Conservation (phyloP, 2,329 filamentous ascomycete genomes). For the Tolypocladium guangdongense region DNA sequence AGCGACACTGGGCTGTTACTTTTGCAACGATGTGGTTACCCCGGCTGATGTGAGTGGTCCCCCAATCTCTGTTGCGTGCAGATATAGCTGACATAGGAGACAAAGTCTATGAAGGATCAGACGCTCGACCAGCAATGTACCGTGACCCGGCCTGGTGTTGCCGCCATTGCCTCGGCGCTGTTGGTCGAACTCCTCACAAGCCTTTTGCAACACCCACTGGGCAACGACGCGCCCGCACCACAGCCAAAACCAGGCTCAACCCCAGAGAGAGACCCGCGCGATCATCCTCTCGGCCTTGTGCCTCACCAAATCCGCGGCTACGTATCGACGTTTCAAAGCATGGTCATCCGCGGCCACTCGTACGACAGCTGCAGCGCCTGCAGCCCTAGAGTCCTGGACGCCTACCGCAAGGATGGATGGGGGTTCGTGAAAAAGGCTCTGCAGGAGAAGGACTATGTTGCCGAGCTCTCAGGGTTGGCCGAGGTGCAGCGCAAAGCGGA, state of each 20-base stretch:
- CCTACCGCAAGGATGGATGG: constrained; percentile 61
- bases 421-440: constrained; percentile 65
- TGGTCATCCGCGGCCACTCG: constrained; percentile 60
- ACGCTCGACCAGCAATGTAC: constrained; percentile 98
- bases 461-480: constrained; percentile 62
- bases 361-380: constrained; percentile 79
- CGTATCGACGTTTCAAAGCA: constrained; percentile 61
- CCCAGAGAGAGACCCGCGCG: constrained; percentile 43
- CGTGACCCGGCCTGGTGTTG: constrained; percentile 85
- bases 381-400: constrained; percentile 55
- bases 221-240: constrained; percentile 51
- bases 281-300: constrained; percentile 56
- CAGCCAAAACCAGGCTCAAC: constrained; percentile 24
- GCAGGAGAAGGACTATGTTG: constrained; percentile 65
- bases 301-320: constrained; percentile 77
- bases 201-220: constrained; percentile 73
- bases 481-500: constrained; percentile 57
- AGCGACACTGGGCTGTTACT: constrained; percentile 82
- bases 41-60: constrained; percentile 70
- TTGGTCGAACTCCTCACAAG: constrained; percentile 85
- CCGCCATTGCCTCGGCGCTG: constrained; percentile 81
- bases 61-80: not conserved
- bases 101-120: constrained; percentile 80
- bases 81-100: constrained; percentile 1
- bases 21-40: constrained; percentile 95